Base-by-base conservation (phyloP, 495 filamentous ascomycete genomes). In the Delitschia confertaspora region DNA sequence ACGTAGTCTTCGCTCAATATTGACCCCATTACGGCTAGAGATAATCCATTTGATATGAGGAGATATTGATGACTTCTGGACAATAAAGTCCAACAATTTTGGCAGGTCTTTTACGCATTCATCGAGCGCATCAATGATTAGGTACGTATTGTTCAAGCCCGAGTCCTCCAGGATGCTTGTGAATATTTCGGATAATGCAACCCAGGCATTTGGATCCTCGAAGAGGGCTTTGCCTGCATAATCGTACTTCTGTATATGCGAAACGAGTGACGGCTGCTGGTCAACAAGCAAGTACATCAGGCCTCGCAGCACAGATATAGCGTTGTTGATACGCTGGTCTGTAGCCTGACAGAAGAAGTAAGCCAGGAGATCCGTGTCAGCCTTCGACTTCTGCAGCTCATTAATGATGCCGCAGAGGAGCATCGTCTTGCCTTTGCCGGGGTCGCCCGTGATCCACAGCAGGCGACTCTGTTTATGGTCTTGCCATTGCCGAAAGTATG, bases 231-330 rank as follows among this genome's bases (percentile, higher is more conserved):
- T 35, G 8, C 57, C 62, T 5, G 44, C 43, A 2, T 47, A 14
- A 25, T 60, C 48, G 32, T 61, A 34, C n/a, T 44, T 30, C 32
- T 56, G 54, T 18, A 67, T 17, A 48, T 63, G 44, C 1, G 55
- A 49, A 16, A 67, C 49, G 23, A 69, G 63, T 11, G 33, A 45
- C 36, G 42, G 60, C 30, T 65, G 55, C 32, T 58, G 45, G 20
- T 57, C 10, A 29, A 66, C 46, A 20, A 69, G 55, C 9, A 58
- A 33, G 52, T 58, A 70, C 3, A 68, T 62, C 9, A 69, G 42
- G 18, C 65, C 62, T 1, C 64, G 55, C 3, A 70, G 45, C 0
- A 69, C 58, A 4, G 63, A 49, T 4, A 58, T 60, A 6, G 64
- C 59, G 38, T 58, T 63, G 43, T 65, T 64, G 19, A 69, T 37